Percentiles rank a stretch among this genome's conserved stretches.
phyloP scores from a whole-genome alignment of 78 protist genomes.

The Polysphondylium violaceum region DNA sequence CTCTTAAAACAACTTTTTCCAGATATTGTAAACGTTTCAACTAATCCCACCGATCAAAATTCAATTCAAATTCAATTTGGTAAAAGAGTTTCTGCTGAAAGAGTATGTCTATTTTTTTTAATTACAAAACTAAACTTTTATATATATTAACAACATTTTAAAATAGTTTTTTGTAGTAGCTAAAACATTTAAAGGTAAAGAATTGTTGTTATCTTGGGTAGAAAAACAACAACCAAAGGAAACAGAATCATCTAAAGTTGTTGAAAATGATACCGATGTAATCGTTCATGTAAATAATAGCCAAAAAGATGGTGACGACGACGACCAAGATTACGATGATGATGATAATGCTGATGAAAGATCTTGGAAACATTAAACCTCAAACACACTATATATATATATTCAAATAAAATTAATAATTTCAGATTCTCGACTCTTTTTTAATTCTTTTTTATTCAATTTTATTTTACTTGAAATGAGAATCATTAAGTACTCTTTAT shows the following conservation, averaged over 20 bases:
- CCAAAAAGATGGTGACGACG: conserved; percentile 17
- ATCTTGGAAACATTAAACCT: conserved; percentile 67
- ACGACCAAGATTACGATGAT: conserved; percentile 30
- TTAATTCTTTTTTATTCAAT: neutral
- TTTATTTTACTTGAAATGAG: neutral
- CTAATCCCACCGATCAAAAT: neutral
- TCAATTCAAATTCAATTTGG: conserved; percentile 48
- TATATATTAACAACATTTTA: neutral
- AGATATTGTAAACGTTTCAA: conserved; percentile 2
- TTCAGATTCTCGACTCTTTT: neutral
- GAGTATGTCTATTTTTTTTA: conserved; percentile 11
- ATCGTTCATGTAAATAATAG: conserved; percentile 1
- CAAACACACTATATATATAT: too few relatives aligned
- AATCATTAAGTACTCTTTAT: neutral
- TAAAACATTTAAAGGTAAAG: conserved; percentile 45
- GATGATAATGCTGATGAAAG: conserved; percentile 23
- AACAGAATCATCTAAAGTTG: neutral
- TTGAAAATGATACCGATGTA: neutral
- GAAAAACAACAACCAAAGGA: neutral
- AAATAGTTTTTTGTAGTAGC: too few relatives aligned
- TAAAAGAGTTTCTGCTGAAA: conserved; percentile 60
- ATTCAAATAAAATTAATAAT: neutral
- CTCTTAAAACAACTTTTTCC: conserved; percentile 27
- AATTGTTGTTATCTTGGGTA: conserved; percentile 46
- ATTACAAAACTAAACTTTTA: neutral